phyloP scores from a whole-genome alignment of 176 grass and related monocot genomes.

The Poa annua region DNA sequence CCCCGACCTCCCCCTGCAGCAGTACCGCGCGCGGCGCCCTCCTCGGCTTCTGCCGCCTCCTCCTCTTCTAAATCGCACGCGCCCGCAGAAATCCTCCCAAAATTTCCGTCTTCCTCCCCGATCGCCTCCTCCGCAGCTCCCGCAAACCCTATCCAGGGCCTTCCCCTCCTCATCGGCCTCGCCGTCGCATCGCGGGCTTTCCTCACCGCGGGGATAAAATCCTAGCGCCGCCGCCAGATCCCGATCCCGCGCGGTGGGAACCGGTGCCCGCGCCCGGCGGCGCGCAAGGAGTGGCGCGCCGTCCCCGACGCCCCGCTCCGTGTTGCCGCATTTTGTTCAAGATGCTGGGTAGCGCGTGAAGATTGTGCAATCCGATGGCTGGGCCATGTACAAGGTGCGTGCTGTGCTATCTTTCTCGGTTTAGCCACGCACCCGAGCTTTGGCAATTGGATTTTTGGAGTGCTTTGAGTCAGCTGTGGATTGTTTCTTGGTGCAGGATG shows the following conservation, averaged over 20 bases:
- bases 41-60: neutral
- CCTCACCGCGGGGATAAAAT: constrained; percentile 19
- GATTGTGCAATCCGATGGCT: constrained; percentile 70
- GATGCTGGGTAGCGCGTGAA: constrained; percentile 55
- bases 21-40: too few relatives aligned
- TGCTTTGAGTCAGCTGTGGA: neutral
- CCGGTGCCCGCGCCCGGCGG: constrained; percentile 26
- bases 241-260: constrained; percentile 49
- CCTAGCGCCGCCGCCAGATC: constrained; percentile 66
- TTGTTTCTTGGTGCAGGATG: constrained; percentile 55
- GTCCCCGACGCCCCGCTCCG: constrained; percentile 73
- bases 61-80: constrained; percentile 26
- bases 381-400: constrained; percentile 80
- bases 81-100: constrained; percentile 37
- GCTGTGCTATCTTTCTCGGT: neutral
- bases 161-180: neutral
- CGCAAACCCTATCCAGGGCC: constrained; percentile 28
- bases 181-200: neutral
- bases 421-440: neutral
- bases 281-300: constrained; percentile 94
- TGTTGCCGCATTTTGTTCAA: constrained; percentile 30
- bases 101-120: constrained; percentile 24
- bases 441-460: neutral
- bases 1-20: too few relatives aligned
- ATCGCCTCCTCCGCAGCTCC: constrained; percentile 29